Evolutionary conservation across 768 basidiomycete genomes (phyloP), one percentile per base, ranked within the genome.

Genomic region (Kwoniella dendrophila): DNA sequence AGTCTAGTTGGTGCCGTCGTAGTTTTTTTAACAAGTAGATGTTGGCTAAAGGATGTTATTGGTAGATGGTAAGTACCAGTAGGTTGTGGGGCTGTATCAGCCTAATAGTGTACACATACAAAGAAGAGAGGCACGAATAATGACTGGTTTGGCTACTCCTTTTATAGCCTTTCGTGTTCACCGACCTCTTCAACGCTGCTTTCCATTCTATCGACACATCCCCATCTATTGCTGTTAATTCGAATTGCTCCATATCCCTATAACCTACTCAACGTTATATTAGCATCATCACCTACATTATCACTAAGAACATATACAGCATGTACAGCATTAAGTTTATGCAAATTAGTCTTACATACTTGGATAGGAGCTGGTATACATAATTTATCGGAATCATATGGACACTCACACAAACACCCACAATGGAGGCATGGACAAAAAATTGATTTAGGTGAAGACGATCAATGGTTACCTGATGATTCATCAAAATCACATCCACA

Each of bases 251-350:
- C 77, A 24, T 77, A 78, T 59, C 76, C 79, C 11, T 80, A 79
- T 82, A 95, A 95, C 81, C 89, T 95, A 72, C 90, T 95, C 87
- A 96, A 95, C 81, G 90, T 89, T 73, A 86, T 96, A 49, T 85
- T 96, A 49, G 92, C 93, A 7, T 90, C 90, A 2, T 86, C 89
- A n/a, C 87, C 87, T 32, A 86, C 88, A 5, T 85, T 94, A 68
- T 87, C 87, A 4, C 82, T 93, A 12, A 51, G 60, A 26, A 72
- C 71, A 22, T 75, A 72, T 47, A 75, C 87, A 18, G 77, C 85
- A 51, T 91, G 90, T 81, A 95, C 92, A 4, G 92, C 87, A 3
- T 83, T 92, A 33, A 91, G 90, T 36, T 83, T 94, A 56, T 86
- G 90, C 84, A 95, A 96, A 78, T 86, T 94, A 70, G 87, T 91